These are phyloP conservation scores for Xylariaceae sp. DNA, from an alignment of 2,329 filamentous ascomycete species.

Conservation along the genomic window DNA sequence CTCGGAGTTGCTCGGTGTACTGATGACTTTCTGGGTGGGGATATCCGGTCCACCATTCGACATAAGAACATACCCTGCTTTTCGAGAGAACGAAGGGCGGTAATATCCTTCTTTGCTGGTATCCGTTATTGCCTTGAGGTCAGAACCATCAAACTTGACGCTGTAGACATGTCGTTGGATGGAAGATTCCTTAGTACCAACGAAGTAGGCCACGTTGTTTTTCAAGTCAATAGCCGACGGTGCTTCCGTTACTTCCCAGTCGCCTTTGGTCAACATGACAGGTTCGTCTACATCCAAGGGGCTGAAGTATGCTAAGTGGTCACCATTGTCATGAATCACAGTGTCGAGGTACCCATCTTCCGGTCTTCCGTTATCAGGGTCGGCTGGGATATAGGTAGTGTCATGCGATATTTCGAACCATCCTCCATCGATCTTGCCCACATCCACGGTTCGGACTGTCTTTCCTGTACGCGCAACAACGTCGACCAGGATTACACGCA, in stretches of 20 bases:
- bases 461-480: constrained; percentile 68
- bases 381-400: constrained; percentile 81
- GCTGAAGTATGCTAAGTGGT: constrained; percentile 90
- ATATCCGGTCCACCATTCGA: constrained; percentile 79
- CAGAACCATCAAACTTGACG: constrained; percentile 76
- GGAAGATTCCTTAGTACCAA: constrained; percentile 79
- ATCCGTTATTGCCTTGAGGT: constrained; percentile 70
- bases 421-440: constrained; percentile 83
- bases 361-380: constrained; percentile 68
- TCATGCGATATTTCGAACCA: constrained; percentile 95
- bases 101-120: constrained; percentile 73
- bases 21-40: constrained; percentile 87
- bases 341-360: constrained; percentile 92
- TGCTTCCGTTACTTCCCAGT: constrained; percentile 87
- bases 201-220: constrained; percentile 86
- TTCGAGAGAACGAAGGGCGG: constrained; percentile 75
- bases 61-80: constrained; percentile 78
- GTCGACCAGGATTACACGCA: constrained; percentile 84
- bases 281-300: constrained; percentile 82
- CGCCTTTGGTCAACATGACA: constrained; percentile 77
- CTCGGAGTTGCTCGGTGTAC: constrained; percentile 65
- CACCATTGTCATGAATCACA: constrained; percentile 77
- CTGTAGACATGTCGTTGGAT: constrained; percentile 91
- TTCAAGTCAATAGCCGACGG: constrained; percentile 80
- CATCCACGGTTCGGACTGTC: constrained; percentile 73